These are phyloP conservation scores for Athelia sp. DNA, from an alignment of 1,284 basidiomycete species.

Conservation along the genomic window DNA sequence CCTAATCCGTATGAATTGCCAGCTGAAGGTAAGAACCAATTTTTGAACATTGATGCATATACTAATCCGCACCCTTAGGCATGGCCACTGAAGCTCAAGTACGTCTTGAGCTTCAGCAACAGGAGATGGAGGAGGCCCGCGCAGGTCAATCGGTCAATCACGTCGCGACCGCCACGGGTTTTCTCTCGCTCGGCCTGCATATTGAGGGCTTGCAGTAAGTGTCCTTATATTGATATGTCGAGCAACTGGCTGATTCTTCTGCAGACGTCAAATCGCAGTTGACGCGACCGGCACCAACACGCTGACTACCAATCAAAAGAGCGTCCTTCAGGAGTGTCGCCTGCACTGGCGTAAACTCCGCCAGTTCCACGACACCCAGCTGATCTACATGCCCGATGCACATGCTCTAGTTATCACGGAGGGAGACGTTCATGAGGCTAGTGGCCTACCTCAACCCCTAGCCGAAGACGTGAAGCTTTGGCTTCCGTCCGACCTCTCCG, in stretches of 20 bases:
- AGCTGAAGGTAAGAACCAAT: slow-evolving; percentile 2
- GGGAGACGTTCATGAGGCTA: not conserved
- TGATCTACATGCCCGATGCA: slow-evolving; percentile 7
- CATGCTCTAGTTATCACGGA: not conserved
- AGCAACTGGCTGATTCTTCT: not conserved
- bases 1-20: slow-evolving; percentile 19
- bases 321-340: slow-evolving; percentile 2
- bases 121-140: slow-evolving; percentile 4
- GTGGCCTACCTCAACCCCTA: not conserved
- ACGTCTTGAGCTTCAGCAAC: slow-evolving; percentile 8
- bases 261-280: not conserved
- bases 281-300: not conserved
- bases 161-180: slow-evolving; percentile 4
- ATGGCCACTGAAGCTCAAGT: slow-evolving; percentile 7
- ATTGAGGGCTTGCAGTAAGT: slow-evolving; percentile 14
- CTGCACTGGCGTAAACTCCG: slow-evolving; percentile 1
- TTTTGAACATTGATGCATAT: no score
- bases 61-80: no score
- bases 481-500: slow-evolving; percentile 7
- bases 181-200: slow-evolving; percentile 10
- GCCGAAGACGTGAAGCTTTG: slow-evolving; percentile 8
- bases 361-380: slow-evolving; percentile 7
- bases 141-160: not conserved
- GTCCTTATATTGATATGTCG: no score
- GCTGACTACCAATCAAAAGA: not conserved